Conservation (phyloP, 495 filamentous ascomycete genomes). For the Penicillium turbatum region DNA sequence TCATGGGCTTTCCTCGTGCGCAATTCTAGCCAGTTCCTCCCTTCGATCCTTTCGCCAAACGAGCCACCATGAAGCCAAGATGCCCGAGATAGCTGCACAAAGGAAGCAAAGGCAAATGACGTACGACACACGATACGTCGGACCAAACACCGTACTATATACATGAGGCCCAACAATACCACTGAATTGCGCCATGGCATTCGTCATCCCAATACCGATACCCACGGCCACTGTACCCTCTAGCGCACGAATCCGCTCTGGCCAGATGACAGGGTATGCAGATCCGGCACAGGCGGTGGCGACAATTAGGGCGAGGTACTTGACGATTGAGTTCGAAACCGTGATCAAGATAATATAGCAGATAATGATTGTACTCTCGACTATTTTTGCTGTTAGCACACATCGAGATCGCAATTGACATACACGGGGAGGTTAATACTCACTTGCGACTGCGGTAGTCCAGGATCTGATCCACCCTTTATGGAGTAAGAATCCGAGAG, state of each 20-base stretch:
- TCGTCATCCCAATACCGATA: constrained; percentile 41
- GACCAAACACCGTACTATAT: constrained; percentile 38
- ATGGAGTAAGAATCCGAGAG: constrained; percentile 33
- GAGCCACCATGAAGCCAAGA: constrained; percentile 33
- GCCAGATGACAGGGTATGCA: constrained; percentile 45
- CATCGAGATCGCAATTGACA: too few relatives aligned
- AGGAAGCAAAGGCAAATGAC: constrained; percentile 39
- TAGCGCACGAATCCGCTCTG: constrained; percentile 41
- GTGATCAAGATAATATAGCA: constrained; percentile 46
- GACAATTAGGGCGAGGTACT: constrained; percentile 38
- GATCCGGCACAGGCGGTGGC: constrained; percentile 37
- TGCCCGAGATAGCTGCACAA: constrained; percentile 30
- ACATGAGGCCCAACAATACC: constrained; percentile 42
- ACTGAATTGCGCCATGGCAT: constrained; percentile 45
- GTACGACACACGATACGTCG: constrained; percentile 36
- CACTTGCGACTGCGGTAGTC: constrained; percentile 40
- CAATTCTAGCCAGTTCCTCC: background rate
- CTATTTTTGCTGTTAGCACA: constrained; percentile 15
- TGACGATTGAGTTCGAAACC: constrained; percentile 33
- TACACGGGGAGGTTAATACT: background rate
- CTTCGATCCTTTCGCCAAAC: constrained; percentile 29
- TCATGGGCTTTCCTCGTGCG: background rate
- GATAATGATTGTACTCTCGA: constrained; percentile 38
- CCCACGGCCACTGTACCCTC: constrained; percentile 39
- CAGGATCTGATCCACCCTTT: constrained; percentile 35